Conservation (phyloP, 441 rosid species). For the Gossypium gossypioides region DNA sequence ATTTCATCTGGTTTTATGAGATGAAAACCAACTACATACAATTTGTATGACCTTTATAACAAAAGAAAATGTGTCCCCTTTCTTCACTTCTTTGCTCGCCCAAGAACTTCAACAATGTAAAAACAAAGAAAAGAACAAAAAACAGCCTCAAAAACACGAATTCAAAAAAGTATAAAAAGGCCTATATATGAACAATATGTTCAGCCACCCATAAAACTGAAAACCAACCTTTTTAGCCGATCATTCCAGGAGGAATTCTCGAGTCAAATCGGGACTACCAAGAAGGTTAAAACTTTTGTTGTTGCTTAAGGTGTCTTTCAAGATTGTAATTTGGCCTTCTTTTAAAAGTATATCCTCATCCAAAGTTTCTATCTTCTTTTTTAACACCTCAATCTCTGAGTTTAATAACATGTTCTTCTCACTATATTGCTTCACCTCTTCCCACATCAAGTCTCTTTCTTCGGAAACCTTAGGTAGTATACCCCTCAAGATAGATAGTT, state of each 20-base stretch:
- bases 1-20: constrained; percentile 8
- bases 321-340: constrained; percentile 90
- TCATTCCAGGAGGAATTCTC: constrained; percentile 40
- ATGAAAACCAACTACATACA: constrained; percentile 15
- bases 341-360: constrained; percentile 75
- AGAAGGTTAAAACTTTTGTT: constrained; percentile 49
- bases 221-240: neutral
- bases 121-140: neutral
- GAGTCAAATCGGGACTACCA: constrained; percentile 38
- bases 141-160: neutral
- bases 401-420: constrained; percentile 80
- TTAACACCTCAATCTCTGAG: constrained; percentile 53
- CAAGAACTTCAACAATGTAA: neutral
- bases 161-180: constrained; percentile 10
- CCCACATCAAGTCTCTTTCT: constrained; percentile 86
- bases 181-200: constrained; percentile 19
- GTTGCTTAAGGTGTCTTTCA: constrained; percentile 57
- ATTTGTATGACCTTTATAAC: neutral
- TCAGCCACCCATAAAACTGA: constrained; percentile 10
- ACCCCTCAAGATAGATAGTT: constrained; percentile 36
- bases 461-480: constrained; percentile 57
- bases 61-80: neutral
- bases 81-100: neutral
- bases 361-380: constrained; percentile 56
- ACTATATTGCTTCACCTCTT: constrained; percentile 56